Percentiles rank a stretch among this genome's conserved stretches.
phyloP scores from a whole-genome alignment of 345 rosid genomes.

The Hibiscus tridactylites region DNA sequence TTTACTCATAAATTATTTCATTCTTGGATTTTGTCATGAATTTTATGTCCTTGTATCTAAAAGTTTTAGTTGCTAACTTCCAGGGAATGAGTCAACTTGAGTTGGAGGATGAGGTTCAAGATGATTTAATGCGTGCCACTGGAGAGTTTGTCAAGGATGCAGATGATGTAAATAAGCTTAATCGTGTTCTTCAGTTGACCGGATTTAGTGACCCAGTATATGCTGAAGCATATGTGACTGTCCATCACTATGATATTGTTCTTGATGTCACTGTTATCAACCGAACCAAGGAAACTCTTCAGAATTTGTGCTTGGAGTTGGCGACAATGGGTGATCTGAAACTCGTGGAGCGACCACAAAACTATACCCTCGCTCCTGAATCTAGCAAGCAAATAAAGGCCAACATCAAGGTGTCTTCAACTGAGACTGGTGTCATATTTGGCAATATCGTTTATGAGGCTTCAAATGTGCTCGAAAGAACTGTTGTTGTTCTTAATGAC shows the following conservation, averaged over 20 bases:
- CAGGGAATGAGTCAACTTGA: constrained; percentile 99
- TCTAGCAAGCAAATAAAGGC: constrained; percentile 97
- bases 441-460: constrained; percentile 96
- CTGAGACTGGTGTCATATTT: constrained; percentile 95
- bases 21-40: neutral
- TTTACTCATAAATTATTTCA: neutral
- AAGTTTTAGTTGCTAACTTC: neutral
- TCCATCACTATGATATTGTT: constrained; percentile 93
- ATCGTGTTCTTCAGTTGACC: constrained; percentile 94
- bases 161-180: constrained; percentile 90
- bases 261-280: constrained; percentile 94
- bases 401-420: constrained; percentile 96
- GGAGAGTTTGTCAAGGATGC: constrained; percentile 95
- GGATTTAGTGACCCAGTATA: constrained; percentile 99
- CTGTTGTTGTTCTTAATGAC: constrained; percentile 84
- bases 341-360: constrained; percentile 97
- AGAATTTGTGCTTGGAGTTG: constrained; percentile 92
- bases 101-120: constrained; percentile 97
- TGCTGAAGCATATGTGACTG: constrained; percentile 97
- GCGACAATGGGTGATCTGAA: constrained; percentile 99
- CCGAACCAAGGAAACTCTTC: constrained; percentile 96
- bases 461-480: constrained; percentile 80
- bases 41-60: neutral
- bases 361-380: constrained; percentile 92
- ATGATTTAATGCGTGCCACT: constrained; percentile 93